Evolutionary conservation across 202 grass and related monocot genomes (phyloP).

Genomic region (Cymbopogon flexuosus): DNA sequence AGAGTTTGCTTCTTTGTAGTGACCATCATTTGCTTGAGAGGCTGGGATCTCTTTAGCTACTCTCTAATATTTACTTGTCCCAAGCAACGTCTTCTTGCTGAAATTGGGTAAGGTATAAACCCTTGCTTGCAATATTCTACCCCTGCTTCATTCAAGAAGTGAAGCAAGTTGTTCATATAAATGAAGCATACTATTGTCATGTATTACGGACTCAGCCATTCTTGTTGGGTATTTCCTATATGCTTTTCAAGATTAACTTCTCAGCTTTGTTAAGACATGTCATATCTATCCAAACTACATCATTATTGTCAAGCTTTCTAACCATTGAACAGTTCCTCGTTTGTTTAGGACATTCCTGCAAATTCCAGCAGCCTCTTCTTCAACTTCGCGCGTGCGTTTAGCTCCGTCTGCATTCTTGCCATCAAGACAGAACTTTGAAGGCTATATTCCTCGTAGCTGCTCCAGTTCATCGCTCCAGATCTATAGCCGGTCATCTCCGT

Average conservation of each 20-base stretch:
- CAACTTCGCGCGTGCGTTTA: constrained; percentile 12
- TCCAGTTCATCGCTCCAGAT: constrained; percentile 49
- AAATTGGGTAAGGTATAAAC: constrained; percentile 46
- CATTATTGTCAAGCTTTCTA: constrained; percentile 34
- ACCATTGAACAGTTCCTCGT: constrained; percentile 47
- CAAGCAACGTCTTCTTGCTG: constrained; percentile 37
- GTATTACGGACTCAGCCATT: constrained; percentile 28
- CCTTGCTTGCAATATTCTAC: constrained; percentile 31
- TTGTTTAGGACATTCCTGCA: constrained; percentile 47
- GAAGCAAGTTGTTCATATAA: constrained; percentile 41
- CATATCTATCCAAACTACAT: constrained; percentile 15
- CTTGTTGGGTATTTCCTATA: constrained; percentile 28
- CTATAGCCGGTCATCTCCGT: constrained; percentile 36
- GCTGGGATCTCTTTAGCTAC: constrained; percentile 30
- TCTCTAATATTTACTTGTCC: constrained; percentile 34
- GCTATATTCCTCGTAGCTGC: constrained; percentile 71
- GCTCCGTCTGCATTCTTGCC: constrained; percentile 33
- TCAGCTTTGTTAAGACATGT: constrained; percentile 6
- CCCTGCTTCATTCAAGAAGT: constrained; percentile 24
- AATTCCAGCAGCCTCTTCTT: constrained; percentile 20
- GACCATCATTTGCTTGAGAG: constrained; percentile 25
- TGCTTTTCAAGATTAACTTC: constrained; percentile 17
- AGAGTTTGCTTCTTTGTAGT: constrained; percentile 37
- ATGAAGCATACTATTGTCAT: constrained; percentile 35
- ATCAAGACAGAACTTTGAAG: constrained; percentile 60